These are phyloP conservation scores for Linaria vulgaris DNA, from an alignment of 257 asterid species.

Conservation along the genomic window DNA sequence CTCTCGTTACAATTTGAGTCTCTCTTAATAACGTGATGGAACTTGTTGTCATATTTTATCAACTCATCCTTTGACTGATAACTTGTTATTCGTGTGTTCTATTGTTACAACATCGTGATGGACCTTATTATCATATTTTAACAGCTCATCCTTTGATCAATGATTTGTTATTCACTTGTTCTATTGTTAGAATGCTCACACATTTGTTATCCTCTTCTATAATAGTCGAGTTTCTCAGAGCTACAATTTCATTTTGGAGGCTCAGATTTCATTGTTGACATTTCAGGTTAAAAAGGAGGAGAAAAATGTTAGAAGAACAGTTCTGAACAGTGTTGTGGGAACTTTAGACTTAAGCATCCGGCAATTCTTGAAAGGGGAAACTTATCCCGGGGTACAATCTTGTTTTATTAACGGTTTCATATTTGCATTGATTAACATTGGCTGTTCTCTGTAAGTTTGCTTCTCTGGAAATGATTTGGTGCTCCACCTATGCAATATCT, in stretches of 20 bases:
- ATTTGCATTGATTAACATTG: no score
- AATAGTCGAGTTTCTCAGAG: conserved; percentile 6
- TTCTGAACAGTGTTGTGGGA: conserved; percentile 83
- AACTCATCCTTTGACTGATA: conserved; percentile 18
- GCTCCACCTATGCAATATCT: no score
- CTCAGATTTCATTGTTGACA: conserved; percentile 8
- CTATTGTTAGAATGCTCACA: conserved; percentile 15
- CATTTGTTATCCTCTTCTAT: conserved; percentile 2
- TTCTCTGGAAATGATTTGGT: no score
- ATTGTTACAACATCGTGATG: conserved; percentile 7
- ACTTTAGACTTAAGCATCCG: conserved; percentile 81
- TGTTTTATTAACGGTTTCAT: conserved; percentile 21
- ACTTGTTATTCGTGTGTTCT: background rate
- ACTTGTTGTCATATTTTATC: background rate
- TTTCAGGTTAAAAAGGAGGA: conserved; percentile 79
- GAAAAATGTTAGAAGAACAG: conserved; percentile 77
- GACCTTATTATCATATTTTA: background rate
- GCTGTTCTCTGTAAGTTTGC: no score
- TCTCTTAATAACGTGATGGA: conserved; percentile 8
- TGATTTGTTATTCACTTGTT: background rate
- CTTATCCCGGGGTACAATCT: conserved; percentile 75
- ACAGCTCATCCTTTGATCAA: conserved; percentile 16
- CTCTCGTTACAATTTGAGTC: background rate
- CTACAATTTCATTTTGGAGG: conserved; percentile 20
- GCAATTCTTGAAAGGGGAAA: conserved; percentile 77